Conservation (phyloP, 192 early-diverging fungal species). For the Globomyces pollinis-pini region DNA sequence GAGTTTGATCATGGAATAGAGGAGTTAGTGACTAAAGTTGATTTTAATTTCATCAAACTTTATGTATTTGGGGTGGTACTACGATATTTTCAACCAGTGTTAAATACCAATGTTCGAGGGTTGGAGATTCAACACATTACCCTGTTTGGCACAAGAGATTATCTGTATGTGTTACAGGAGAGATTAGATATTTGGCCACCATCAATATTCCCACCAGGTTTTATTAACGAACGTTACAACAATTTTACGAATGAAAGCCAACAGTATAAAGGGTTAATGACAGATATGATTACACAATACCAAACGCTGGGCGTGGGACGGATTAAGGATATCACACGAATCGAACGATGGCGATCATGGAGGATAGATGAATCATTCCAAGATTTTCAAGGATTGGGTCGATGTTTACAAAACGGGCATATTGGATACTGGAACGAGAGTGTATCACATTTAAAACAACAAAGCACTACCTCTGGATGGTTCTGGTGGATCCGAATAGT, state of each 20-base stretch:
- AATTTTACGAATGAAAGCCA: slow-evolving; percentile 7
- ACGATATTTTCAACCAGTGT: slow-evolving; percentile 10
- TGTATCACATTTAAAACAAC: slow-evolving; percentile 19
- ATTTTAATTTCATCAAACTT: slow-evolving; percentile 34
- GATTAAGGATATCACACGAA: slow-evolving; percentile 22
- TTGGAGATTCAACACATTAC: slow-evolving; percentile 26
- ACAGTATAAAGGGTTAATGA: slow-evolving; percentile 23
- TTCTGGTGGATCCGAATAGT: slow-evolving; percentile 44
- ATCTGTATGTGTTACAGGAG: slow-evolving; percentile 39
- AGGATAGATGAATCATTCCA: slow-evolving; percentile 19
- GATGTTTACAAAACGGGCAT: slow-evolving; percentile 13
- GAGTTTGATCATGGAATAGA: slow-evolving; percentile 26
- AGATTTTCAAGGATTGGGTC: slow-evolving; percentile 24
- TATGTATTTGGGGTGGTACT: slow-evolving; percentile 40
- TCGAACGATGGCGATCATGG: slow-evolving; percentile 48
- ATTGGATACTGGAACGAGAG: slow-evolving; percentile 32
- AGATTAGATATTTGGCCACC: slow-evolving; percentile 48
- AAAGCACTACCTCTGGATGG: slow-evolving; percentile 34
- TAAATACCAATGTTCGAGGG: neutral
- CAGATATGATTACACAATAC: slow-evolving; percentile 18
- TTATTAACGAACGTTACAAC: slow-evolving; percentile 11
- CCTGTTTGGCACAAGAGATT: slow-evolving; percentile 30
- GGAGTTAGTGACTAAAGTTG: slow-evolving; percentile 20
- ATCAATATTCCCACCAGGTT: slow-evolving; percentile 31
- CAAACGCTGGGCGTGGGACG: slow-evolving; percentile 24